phyloP scores from a whole-genome alignment of 2,329 filamentous ascomycete genomes.

The Mycosphaerelloides madeirae region DNA sequence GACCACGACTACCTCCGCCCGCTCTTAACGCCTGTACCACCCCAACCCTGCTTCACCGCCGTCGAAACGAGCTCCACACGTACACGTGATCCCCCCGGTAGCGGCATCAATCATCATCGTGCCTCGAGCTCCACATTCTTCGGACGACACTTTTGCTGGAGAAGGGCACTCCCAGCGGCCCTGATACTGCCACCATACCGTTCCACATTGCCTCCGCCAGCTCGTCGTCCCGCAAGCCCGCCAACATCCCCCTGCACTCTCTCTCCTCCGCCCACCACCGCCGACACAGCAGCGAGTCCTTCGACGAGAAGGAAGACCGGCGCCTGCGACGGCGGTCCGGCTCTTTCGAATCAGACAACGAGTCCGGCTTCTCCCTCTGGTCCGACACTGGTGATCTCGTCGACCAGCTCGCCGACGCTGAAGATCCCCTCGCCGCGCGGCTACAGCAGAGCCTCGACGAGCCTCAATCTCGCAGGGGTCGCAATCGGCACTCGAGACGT shows the following conservation, averaged over 20 bases:
- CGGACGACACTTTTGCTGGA: too few species aligned
- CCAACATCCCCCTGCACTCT: slow-evolving; percentile 83
- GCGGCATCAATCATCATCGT: too few species aligned
- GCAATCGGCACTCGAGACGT: slow-evolving; percentile 45
- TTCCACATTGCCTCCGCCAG: slow-evolving; percentile 34
- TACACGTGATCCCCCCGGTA: too few species aligned
- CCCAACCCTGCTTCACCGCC: too few species aligned
- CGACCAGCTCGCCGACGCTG: slow-evolving; percentile 78
- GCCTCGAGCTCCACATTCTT: too few species aligned
- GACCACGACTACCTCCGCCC: too few species aligned
- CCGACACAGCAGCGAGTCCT: slow-evolving; percentile 39
- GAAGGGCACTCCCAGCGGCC: slow-evolving; percentile 4
- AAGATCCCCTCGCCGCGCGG: slow-evolving; percentile 73
- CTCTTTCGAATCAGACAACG: slow-evolving; percentile 21
- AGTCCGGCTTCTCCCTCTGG: slow-evolving; percentile 75
- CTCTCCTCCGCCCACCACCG: slow-evolving; percentile 48
- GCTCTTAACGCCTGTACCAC: too few species aligned
- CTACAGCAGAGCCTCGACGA: slow-evolving; percentile 62
- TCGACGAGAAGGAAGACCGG: slow-evolving; percentile 50
- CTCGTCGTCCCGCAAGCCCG: slow-evolving; percentile 59
- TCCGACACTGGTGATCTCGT: slow-evolving; percentile 92
- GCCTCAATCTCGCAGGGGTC: slow-evolving; percentile 15
- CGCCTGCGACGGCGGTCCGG: slow-evolving; percentile 38
- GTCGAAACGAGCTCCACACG: too few species aligned
- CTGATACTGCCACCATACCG: slow-evolving; percentile 73